Evolutionary conservation across 1,139 yeast genomes (phyloP).

Genomic region (Diutina ranongensis): DNA sequence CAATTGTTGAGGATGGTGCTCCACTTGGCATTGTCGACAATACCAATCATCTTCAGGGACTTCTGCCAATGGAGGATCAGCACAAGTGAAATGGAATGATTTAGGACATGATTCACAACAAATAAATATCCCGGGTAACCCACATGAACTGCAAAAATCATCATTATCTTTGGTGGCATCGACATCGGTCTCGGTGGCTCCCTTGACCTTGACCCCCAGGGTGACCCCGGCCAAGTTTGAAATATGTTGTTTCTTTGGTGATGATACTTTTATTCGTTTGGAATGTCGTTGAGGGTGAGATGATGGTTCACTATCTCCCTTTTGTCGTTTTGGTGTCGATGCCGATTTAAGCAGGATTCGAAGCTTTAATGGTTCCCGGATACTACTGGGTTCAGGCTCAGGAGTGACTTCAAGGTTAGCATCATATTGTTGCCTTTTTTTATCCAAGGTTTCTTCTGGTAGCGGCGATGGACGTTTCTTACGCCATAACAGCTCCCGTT

Average conservation of each 20-base stretch:
- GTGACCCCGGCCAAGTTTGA: constrained; percentile 1
- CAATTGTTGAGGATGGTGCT: constrained; percentile 11
- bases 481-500: constrained; percentile 12
- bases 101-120: constrained; percentile 92
- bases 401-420: not conserved
- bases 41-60: constrained; percentile 88
- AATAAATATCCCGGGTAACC: constrained; percentile 76
- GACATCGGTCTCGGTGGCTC: constrained; percentile 10
- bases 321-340: not conserved
- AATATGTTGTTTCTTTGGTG: constrained; percentile 1
- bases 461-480: not conserved
- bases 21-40: constrained; percentile 56
- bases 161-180: constrained; percentile 47
- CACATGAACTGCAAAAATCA: constrained; percentile 83
- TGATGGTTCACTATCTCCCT: not conserved
- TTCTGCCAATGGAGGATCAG: constrained; percentile 78
- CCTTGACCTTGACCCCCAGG: constrained; percentile 3
- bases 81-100: constrained; percentile 84
- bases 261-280: constrained; percentile 3
- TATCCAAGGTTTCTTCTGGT: not conserved
- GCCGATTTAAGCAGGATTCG: not conserved
- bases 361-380: not conserved
- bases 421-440: not conserved
- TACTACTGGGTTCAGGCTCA: not conserved
- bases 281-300: not conserved